Percentiles rank a stretch among this genome's conserved stretches.
Evolutionary conservation across 805 yeast genomes (phyloP).

Genomic region (Ogataea paraovalis): DNA sequence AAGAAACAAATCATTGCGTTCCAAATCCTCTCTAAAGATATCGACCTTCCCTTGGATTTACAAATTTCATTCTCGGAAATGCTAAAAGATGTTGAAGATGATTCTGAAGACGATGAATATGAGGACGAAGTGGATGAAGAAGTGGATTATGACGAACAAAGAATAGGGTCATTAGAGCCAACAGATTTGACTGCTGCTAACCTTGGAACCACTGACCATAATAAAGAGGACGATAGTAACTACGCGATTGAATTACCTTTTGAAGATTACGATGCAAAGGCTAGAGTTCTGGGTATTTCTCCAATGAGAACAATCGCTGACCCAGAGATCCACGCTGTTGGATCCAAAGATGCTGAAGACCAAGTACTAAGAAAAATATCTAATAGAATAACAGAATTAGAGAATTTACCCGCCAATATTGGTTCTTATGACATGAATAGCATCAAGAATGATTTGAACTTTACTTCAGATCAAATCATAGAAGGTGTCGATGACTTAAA

Average conservation of each 20-base stretch:
- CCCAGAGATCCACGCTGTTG: slow-evolving; percentile 41
- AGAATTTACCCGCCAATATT: slow-evolving; percentile 62
- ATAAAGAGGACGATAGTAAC: neutral
- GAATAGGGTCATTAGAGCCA: neutral
- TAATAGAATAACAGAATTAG: slow-evolving; percentile 49
- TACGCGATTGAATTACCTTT: slow-evolving; percentile 13
- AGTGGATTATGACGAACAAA: slow-evolving; percentile 1
- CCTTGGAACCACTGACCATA: neutral
- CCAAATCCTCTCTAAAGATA: slow-evolving; percentile 60
- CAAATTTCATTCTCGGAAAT: slow-evolving; percentile 35
- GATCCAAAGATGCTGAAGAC: slow-evolving; percentile 48
- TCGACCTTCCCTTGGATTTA: slow-evolving; percentile 56
- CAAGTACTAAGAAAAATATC: slow-evolving; percentile 47
- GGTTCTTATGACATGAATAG: slow-evolving; percentile 49
- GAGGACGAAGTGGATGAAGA: slow-evolving; percentile 1
- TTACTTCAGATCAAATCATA: slow-evolving; percentile 42
- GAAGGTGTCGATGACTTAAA: slow-evolving; percentile 53
- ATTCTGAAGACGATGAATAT: slow-evolving; percentile 3
- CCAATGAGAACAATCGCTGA: slow-evolving; percentile 27
- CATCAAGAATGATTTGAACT: slow-evolving; percentile 29
- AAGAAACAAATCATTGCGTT: slow-evolving; percentile 59
- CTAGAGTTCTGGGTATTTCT: slow-evolving; percentile 37
- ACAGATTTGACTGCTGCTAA: neutral
- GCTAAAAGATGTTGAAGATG: slow-evolving; percentile 5
- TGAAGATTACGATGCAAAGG: slow-evolving; percentile 35